Conservation (phyloP, 2,329 filamentous ascomycete genomes). For the Clarireedia paspali region DNA sequence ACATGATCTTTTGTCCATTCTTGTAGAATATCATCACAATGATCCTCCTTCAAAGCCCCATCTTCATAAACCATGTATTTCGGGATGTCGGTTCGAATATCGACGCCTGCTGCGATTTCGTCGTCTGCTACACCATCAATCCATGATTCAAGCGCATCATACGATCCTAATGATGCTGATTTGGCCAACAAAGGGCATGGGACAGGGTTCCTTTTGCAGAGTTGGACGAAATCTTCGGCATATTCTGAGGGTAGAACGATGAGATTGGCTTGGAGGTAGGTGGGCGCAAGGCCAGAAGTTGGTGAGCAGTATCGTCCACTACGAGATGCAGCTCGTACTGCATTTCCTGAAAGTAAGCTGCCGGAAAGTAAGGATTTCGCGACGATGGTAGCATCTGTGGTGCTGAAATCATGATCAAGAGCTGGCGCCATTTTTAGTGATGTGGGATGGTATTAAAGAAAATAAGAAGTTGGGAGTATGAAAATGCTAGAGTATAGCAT, state of each 20-base stretch:
- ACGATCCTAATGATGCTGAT: slow-evolving; percentile 2
- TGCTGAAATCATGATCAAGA: neutral
- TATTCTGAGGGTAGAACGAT: slow-evolving; percentile 5
- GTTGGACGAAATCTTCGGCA: neutral
- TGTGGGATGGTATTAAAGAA: neutral
- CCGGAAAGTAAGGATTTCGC: slow-evolving; percentile 37
- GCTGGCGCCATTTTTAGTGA: neutral
- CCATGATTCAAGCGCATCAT: neutral
- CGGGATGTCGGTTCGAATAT: slow-evolving; percentile 51
- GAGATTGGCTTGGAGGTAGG: slow-evolving; percentile 5
- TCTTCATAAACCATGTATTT: slow-evolving; percentile 51
- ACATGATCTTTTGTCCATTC: slow-evolving; percentile 53
- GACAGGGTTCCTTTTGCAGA: slow-evolving; percentile 6
- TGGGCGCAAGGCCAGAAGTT: slow-evolving; percentile 4
- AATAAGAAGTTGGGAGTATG: neutral
- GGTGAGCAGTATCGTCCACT: neutral
- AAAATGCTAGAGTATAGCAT: neutral
- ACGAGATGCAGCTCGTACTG: neutral
- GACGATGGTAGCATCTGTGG: slow-evolving; percentile 46
- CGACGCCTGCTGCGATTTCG: slow-evolving; percentile 36
- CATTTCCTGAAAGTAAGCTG: neutral
- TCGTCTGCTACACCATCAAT: slow-evolving; percentile 26
- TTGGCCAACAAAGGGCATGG: slow-evolving; percentile 14
- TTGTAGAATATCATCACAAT: slow-evolving; percentile 36
- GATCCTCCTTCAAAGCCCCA: slow-evolving; percentile 33